These are phyloP conservation scores for Boletus insuetus DNA, from an alignment of 768 basidiomycete species.

Conservation along the genomic window DNA sequence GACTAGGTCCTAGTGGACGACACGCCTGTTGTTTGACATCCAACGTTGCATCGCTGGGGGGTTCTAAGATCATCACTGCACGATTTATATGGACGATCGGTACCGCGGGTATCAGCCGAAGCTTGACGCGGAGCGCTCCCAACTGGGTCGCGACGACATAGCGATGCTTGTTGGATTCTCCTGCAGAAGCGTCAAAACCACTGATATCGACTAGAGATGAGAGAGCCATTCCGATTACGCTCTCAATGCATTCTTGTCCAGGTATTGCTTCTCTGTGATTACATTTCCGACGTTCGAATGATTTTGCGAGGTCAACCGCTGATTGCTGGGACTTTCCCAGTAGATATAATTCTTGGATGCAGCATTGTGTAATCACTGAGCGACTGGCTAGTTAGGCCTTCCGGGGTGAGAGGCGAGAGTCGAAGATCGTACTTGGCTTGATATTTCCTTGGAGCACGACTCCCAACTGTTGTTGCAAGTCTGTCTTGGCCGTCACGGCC, in stretches of 20 bases:
- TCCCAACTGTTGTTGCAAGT: constrained; percentile 71
- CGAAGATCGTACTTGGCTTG: constrained; percentile 76
- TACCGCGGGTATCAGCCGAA: constrained; percentile 77
- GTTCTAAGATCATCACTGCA: constrained; percentile 90
- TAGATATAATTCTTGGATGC: constrained; percentile 89
- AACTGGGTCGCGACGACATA: constrained; percentile 90
- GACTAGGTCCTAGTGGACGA: neutral
- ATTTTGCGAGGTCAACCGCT: constrained; percentile 86
- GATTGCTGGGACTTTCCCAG: constrained; percentile 71
- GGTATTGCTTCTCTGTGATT: constrained; percentile 89
- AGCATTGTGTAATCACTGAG: constrained; percentile 98
- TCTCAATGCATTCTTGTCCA: constrained; percentile 77
- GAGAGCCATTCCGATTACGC: constrained; percentile 64
- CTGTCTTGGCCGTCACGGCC: constrained; percentile 65
- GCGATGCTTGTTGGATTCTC: constrained; percentile 84
- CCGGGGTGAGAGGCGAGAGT: constrained; percentile 3
- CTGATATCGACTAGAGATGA: neutral
- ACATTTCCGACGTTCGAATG: constrained; percentile 90
- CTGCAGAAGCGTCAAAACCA: constrained; percentile 35
- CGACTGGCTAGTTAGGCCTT: constrained; percentile 41
- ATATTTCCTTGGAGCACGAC: constrained; percentile 81
- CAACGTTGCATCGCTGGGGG: constrained; percentile 78
- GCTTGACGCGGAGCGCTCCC: constrained; percentile 59
- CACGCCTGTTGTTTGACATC: constrained; percentile 60
- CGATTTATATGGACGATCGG: constrained; percentile 92